Evolutionary conservation across 2,329 filamentous ascomycete genomes (phyloP), one percentile per base, ranked within the genome.

Genomic region (Sclerotinia minor): DNA sequence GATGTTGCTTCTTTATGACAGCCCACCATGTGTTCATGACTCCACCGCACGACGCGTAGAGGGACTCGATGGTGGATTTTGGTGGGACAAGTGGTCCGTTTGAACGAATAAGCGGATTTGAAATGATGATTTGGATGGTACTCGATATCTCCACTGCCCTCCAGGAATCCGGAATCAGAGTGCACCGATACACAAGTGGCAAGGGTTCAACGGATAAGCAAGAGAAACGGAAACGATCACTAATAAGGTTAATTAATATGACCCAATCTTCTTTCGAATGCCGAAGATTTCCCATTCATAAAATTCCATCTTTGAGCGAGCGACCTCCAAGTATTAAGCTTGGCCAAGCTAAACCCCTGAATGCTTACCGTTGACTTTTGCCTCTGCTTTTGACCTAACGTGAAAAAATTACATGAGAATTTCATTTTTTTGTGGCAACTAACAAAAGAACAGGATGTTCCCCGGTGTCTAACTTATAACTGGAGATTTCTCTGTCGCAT

Each of bases 331-430:
- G 6, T n/a, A 47, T 19, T 49, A 58, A 58, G 54, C 54, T n/a
- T 38, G 47, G 58, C 45, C 58, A 61, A 61, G 58, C n/a, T 26
- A 60, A 60, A 49, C 58, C 58, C 44, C 44, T 60, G 26, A 60
- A 60, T 60, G 26, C 44, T 60, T 60, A 60, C 44, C 55, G n/a
- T 49, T 2, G 19, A 13, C 21, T 24, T 60, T 61, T 61, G 50
- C 45, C 24, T 35, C 45, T 45, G 59, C 45, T 61, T 38, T 19
- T 21, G 9, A 17, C 45, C 59, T 50, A 61, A 35, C 11, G 13
- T 54, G 60, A 54, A 64, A 53, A 52, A 44, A 44, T 64, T 64
- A 64, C 60, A n/a, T 64, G 60, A 64, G 11, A 54, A 41, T 64
- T 64, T 53, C n/a, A 21, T 5, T 54, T 64, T 54, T 54, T 64